Evolutionary conservation across 176 grass and related monocot genomes (phyloP).

Genomic region (Saccharum officinarum): DNA sequence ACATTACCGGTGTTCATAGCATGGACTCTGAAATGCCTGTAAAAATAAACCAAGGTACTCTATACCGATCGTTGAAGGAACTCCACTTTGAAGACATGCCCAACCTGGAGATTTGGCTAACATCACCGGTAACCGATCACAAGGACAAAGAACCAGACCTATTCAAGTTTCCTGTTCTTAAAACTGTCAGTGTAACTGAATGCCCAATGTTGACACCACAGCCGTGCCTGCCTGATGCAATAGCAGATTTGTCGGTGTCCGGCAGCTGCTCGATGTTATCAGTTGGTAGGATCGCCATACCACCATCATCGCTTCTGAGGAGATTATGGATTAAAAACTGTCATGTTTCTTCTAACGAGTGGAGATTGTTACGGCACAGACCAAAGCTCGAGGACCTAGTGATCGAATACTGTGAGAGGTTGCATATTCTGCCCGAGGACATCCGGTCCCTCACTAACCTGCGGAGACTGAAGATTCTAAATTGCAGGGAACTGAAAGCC

Average conservation of each 20-base stretch:
- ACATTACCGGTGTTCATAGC: slow-evolving; percentile 33
- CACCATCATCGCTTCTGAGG: slow-evolving; percentile 40
- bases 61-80: slow-evolving; percentile 53
- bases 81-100: slow-evolving; percentile 56
- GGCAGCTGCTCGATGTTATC: slow-evolving; percentile 41
- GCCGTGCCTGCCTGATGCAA: slow-evolving; percentile 30
- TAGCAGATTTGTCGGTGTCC: slow-evolving; percentile 46
- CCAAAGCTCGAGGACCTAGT: slow-evolving; percentile 48
- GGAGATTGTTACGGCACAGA: slow-evolving; percentile 31
- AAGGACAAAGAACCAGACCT: background rate
- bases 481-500: slow-evolving; percentile 41
- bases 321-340: slow-evolving; percentile 53
- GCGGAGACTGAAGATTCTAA: slow-evolving; percentile 41
- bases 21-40: slow-evolving; percentile 31
- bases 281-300: background rate
- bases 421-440: slow-evolving; percentile 41
- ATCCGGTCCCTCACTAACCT: slow-evolving; percentile 33
- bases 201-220: slow-evolving; percentile 53
- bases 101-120: slow-evolving; percentile 51
- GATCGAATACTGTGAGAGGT: slow-evolving; percentile 39
- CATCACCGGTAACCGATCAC: background rate
- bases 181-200: slow-evolving; percentile 25
- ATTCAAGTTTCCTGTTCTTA: slow-evolving; percentile 51
- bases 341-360: slow-evolving; percentile 23
- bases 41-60: slow-evolving; percentile 4